Evolutionary conservation across 2,329 filamentous ascomycete genomes (phyloP), one percentile per base, ranked within the genome.

Genomic region (Botrytis hyacinthi): DNA sequence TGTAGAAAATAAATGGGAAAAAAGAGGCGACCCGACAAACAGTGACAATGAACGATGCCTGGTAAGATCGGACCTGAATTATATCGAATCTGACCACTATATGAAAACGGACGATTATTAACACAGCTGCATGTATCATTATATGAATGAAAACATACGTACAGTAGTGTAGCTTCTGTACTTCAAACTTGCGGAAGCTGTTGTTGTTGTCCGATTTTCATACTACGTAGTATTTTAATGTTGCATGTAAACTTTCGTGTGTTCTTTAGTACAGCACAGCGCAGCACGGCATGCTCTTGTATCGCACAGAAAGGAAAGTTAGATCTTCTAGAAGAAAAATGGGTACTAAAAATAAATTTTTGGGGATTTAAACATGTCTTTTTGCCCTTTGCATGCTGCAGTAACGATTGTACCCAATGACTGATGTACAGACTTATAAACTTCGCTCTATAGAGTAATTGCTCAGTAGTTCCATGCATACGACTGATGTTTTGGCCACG

Each of bases 191-290:
- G 46, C 46, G 26, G 48, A 57, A 67, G 44, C 44, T n/a, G 32
- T 44, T 42, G 61, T 22, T 32, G 48, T 42, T 68, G 48, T 42
- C 66, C 66, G 51, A 40, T 69, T 59, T 32, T 32, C 66, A 69
- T 69, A 69, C 66, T 44, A 69, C 66, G 66, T 69, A 69, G 48
- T 57, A 69, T 69, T 37, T 44, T 48, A 69, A 69, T 69, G 66
- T 69, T 69, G 66, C 66, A 69, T 69, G 35, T 22, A 42, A 32
- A 42, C 66, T 69, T 42, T 57, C 26, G 66, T 68, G 66, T 42
- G n/a, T 10, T 51, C 65, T 29, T 66, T 66, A 35, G n/a, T 16
- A 48, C n/a, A 66, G 32, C 35, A 69, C 66, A 69, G 12, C 48
- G 32, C 26, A 59, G 35, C n/a, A 70, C 51, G 22, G 51, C 51